A percentile compares a stretch with the other conserved stretches of the same genome.
Conservation (phyloP, 2,329 filamentous ascomycete genomes). For the Berkeleyomyces basicola region DNA sequence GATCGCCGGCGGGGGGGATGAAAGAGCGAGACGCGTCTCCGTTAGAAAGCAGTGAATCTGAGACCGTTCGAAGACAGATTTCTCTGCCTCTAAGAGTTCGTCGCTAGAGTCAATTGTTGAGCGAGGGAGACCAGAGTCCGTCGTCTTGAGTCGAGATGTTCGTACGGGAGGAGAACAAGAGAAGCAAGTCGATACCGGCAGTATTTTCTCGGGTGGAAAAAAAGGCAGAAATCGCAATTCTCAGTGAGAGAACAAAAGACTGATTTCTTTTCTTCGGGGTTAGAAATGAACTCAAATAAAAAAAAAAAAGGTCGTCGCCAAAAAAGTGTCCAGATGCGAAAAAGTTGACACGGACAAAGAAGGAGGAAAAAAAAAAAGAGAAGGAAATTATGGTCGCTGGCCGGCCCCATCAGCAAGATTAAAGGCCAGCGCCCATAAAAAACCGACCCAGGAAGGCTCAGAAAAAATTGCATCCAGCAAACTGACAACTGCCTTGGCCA, state of each 20-base stretch:
- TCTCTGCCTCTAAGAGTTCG: too few species aligned
- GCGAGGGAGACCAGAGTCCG: not conserved
- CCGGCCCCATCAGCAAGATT: too few species aligned
- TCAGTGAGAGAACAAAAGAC: not conserved
- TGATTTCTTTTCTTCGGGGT: not conserved
- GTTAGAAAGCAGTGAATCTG: too few species aligned
- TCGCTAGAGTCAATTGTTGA: not conserved
- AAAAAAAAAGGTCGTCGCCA: not conserved
- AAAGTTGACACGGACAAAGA: not conserved
- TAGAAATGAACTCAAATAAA: conserved; percentile 4
- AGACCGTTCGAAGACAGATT: too few species aligned
- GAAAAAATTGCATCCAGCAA: too few species aligned
- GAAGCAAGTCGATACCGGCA: not conserved
- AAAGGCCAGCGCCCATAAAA: too few species aligned
- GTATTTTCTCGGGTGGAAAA: not conserved
- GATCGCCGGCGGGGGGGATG: not conserved
- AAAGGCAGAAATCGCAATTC: conserved; percentile 1
- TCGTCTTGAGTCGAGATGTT: not conserved
- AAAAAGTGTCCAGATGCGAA: not conserved
- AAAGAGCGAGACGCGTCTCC: not conserved
- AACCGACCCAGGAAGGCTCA: too few species aligned
- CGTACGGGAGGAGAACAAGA: not conserved
- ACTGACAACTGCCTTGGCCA: too few species aligned
- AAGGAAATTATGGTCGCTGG: not conserved
- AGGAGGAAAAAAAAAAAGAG: not conserved